Evolutionary conservation across 768 basidiomycete genomes (phyloP).

Genomic region (Xerocomus potaroensis): DNA sequence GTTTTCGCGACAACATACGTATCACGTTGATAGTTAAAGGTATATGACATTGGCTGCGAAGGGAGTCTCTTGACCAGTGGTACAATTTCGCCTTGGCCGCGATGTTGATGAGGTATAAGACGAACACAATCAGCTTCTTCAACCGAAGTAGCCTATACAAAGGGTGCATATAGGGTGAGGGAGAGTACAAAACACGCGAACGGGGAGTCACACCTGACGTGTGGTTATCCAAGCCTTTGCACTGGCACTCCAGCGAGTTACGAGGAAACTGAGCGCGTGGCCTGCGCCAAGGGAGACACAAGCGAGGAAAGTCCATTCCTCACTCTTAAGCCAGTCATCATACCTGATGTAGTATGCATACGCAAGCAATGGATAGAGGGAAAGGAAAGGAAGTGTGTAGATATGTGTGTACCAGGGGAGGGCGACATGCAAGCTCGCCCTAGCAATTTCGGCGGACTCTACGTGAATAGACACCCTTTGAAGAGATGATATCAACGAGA

Average conservation of each 20-base stretch:
- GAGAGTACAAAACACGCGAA: background rate
- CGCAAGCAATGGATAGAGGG: slow-evolving; percentile 75
- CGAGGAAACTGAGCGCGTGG: slow-evolving; percentile 89
- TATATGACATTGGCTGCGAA: slow-evolving; percentile 59
- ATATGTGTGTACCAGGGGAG: slow-evolving; percentile 68
- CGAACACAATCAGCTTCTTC: slow-evolving; percentile 77
- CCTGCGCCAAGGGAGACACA: slow-evolving; percentile 79
- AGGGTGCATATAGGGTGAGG: slow-evolving; percentile 1
- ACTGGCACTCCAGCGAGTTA: slow-evolving; percentile 83
- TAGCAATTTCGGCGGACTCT: slow-evolving; percentile 61
- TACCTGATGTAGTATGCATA: slow-evolving; percentile 93
- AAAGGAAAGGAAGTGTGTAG: slow-evolving; percentile 75
- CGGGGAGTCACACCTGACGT: slow-evolving; percentile 46
- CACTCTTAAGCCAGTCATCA: slow-evolving; percentile 84
- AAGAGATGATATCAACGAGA: background rate
- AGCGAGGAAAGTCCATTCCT: slow-evolving; percentile 97
- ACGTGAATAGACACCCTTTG: slow-evolving; percentile 49
- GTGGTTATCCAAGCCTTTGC: slow-evolving; percentile 82
- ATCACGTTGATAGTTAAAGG: slow-evolving; percentile 94
- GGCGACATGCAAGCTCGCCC: slow-evolving; percentile 61
- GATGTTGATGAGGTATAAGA: slow-evolving; percentile 74
- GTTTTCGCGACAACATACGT: slow-evolving; percentile 72
- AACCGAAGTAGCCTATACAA: slow-evolving; percentile 58
- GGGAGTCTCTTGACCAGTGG: slow-evolving; percentile 59
- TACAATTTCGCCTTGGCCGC: slow-evolving; percentile 89